These are phyloP conservation scores for Pleurostoma richardsiae DNA, from an alignment of 2,329 filamentous ascomycete genomes.

Conservation along the genomic window DNA sequence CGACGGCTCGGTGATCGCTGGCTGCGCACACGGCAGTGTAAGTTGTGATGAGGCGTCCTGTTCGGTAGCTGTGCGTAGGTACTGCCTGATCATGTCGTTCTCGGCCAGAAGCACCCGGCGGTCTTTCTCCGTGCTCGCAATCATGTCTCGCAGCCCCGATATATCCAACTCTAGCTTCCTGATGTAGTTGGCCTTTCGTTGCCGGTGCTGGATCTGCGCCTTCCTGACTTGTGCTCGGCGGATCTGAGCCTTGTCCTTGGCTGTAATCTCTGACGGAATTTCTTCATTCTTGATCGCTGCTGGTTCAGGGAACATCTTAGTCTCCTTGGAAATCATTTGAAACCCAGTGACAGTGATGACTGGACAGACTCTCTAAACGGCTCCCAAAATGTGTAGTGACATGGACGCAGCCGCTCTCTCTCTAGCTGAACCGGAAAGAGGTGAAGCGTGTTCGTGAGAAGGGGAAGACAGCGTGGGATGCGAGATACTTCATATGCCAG, in stretches of 20 bases:
- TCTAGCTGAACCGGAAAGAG: no score
- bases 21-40: background rate
- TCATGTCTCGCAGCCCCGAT: conserved; percentile 38
- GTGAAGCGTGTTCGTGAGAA: no score
- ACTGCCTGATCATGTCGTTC: conserved; percentile 36
- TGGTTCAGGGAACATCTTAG: conserved; percentile 2
- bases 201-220: conserved; percentile 50
- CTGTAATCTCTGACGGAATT: conserved; percentile 5
- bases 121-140: conserved; percentile 36
- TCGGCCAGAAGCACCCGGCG: conserved; percentile 27
- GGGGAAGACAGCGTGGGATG: no score
- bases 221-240: conserved; percentile 47
- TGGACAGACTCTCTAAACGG: no score
- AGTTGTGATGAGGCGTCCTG: background rate
- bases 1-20: conserved; percentile 4
- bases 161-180: conserved; percentile 49
- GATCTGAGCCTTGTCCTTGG: conserved; percentile 34
- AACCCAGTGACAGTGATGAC: background rate
- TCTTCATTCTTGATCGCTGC: conserved; percentile 4
- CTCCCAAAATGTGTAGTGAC: no score
- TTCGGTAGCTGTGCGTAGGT: background rate
- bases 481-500: no score
- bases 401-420: no score
- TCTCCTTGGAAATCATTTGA: background rate
- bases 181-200: conserved; percentile 51